A percentile compares a stretch with the other conserved stretches of the same genome.
These are phyloP conservation scores for Cubamyces sp. DNA, from an alignment of 768 basidiomycete genomes.

Conservation along the genomic window DNA sequence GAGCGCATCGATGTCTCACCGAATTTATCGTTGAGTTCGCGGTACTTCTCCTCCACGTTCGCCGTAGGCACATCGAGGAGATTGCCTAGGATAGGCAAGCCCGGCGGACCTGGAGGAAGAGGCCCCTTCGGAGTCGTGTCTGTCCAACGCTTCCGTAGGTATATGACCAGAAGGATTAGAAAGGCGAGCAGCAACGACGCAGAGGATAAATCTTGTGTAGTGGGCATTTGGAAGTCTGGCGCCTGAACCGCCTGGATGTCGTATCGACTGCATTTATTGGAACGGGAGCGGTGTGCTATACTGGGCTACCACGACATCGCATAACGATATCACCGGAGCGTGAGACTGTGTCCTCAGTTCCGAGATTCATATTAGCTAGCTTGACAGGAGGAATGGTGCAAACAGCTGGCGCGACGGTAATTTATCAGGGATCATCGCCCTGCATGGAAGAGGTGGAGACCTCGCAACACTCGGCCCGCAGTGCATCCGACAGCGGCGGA, in stretches of 20 bases:
- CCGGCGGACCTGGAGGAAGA: slow-evolving; percentile 26
- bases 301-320: neutral
- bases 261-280: neutral
- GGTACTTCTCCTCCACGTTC: slow-evolving; percentile 4
- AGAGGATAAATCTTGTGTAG: too few relatives aligned
- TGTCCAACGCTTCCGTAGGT: neutral
- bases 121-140: neutral
- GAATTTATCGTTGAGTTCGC: slow-evolving; percentile 12
- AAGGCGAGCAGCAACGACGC: neutral
- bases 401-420: too few relatives aligned
- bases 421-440: too few relatives aligned
- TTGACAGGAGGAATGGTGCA: too few relatives aligned
- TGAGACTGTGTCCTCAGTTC: neutral
- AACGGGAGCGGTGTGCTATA: too few relatives aligned
- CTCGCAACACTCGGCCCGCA: too few relatives aligned
- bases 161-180: neutral
- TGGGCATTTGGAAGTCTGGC: neutral
- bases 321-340: neutral
- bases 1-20: neutral
- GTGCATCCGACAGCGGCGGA: too few relatives aligned
- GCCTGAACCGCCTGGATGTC: neutral
- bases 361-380: too few relatives aligned
- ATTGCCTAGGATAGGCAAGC: slow-evolving; percentile 25
- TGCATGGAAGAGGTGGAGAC: too few relatives aligned
- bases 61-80: slow-evolving; percentile 20